These are phyloP conservation scores for Fusarium tanahbumbuense DNA, from an alignment of 2,329 filamentous ascomycete genomes.

Conservation along the genomic window DNA sequence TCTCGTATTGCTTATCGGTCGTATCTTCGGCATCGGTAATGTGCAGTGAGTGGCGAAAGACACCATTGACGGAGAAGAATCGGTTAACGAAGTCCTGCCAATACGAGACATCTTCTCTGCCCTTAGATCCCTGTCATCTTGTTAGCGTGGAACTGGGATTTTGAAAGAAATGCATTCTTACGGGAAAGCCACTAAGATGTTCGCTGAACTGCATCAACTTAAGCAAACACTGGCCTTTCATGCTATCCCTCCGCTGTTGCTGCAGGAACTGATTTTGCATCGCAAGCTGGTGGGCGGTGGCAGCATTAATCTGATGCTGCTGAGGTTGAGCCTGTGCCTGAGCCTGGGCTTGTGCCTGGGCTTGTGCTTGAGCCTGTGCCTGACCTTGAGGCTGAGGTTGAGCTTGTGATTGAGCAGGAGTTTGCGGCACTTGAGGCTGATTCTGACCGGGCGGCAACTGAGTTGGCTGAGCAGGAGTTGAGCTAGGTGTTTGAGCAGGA, in stretches of 20 bases:
- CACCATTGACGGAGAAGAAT: constrained; percentile 83
- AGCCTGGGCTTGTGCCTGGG: constrained; percentile 51
- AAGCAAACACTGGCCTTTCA: constrained; percentile 69
- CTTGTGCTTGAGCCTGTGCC: constrained; percentile 48
- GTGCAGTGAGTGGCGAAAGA: constrained; percentile 79
- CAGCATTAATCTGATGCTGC: constrained; percentile 48
- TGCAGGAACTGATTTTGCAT: constrained; percentile 53
- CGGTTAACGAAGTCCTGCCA: constrained; percentile 84
- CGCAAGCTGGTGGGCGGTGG: constrained; percentile 52
- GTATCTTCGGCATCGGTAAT: constrained; percentile 66
- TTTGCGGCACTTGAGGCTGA: constrained; percentile 51
- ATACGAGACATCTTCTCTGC: constrained; percentile 75
- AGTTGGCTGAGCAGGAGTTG: constrained; percentile 52
- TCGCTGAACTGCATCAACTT: constrained; percentile 73
- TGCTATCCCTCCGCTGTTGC: constrained; percentile 62
- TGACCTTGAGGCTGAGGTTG: constrained; percentile 51
- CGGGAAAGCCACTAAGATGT: constrained; percentile 68
- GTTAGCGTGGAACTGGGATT: constrained; percentile 3
- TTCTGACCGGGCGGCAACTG: constrained; percentile 49
- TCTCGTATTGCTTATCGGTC: constrained; percentile 84
- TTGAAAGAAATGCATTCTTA: constrained; percentile 47
- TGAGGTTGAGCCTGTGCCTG: constrained; percentile 49
- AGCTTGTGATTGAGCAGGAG: constrained; percentile 52
- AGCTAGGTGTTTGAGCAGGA: constrained; percentile 59
- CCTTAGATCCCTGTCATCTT: constrained; percentile 62